phyloP scores from a whole-genome alignment of 257 asterid genomes.

The Solanum peruvianum region DNA sequence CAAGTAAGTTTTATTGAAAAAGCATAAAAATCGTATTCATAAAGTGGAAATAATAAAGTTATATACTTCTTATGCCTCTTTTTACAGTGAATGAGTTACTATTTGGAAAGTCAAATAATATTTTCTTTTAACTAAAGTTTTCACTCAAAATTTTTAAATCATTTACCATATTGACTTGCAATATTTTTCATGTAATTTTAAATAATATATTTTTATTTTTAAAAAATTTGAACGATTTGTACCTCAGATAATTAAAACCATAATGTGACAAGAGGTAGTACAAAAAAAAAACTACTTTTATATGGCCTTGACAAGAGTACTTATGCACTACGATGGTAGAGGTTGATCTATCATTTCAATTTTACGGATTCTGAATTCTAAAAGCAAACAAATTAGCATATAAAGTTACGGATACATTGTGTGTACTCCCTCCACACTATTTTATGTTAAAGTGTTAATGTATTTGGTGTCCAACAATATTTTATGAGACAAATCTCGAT shows the following conservation, averaged over 20 bases:
- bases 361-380: no score
- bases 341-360: no score
- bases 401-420: no score
- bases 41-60: neutral
- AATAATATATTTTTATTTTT: neutral
- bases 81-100: neutral
- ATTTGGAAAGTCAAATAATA: neutral
- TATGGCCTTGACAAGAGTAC: no score
- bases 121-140: neutral
- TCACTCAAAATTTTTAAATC: neutral
- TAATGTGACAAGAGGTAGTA: no score
- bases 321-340: no score
- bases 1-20: neutral
- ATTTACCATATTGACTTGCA: neutral
- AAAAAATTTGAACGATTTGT: neutral
- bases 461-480: no score
- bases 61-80: neutral
- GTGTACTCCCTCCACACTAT: no score
- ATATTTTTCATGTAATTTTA: neutral
- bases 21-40: neutral
- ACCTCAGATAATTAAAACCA: neutral
- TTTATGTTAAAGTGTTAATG: no score
- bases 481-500: no score
- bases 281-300: no score
- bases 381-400: no score